A percentile compares a stretch with the other conserved stretches of the same genome.
These are phyloP conservation scores for Puccinia novopanici DNA, from an alignment of 1,284 basidiomycete species.

Conservation along the genomic window DNA sequence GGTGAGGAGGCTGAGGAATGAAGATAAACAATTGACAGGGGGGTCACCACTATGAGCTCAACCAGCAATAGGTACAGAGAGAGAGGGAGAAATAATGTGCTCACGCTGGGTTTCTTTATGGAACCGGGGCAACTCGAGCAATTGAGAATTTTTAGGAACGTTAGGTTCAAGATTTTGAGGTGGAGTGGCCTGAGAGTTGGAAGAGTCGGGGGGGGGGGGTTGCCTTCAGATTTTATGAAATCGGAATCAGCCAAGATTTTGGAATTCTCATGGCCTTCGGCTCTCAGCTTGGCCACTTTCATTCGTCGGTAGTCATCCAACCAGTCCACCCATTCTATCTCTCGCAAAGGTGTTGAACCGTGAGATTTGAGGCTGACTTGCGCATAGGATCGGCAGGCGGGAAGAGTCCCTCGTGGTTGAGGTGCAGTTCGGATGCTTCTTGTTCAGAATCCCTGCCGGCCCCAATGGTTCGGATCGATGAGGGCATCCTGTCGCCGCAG, in stretches of 20 bases:
- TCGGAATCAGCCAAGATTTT: conserved; percentile 13
- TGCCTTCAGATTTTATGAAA: neutral
- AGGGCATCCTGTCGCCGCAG: neutral
- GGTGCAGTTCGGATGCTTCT: too few relatives aligned
- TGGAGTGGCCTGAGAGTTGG: neutral
- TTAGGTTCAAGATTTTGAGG: neutral
- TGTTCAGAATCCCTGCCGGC: too few relatives aligned
- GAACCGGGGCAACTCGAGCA: conserved; percentile 6
- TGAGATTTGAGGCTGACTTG: conserved; percentile 28
- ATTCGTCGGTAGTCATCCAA: conserved; percentile 65
- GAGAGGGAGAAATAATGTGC: neutral
- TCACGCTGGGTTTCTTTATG: neutral
- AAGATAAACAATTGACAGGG: neutral
- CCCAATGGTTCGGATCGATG: too few relatives aligned
- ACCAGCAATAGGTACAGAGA: neutral
- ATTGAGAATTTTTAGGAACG: neutral
- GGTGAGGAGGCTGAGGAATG: neutral
- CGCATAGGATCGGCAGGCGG: conserved; percentile 17
- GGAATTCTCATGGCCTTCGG: too few relatives aligned
- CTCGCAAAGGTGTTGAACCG: too few relatives aligned
- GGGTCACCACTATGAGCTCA: neutral
- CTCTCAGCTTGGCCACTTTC: conserved; percentile 64
- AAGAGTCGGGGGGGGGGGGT: neutral
- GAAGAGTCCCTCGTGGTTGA: neutral
- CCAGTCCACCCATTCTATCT: conserved; percentile 68